Evolutionary conservation across 768 basidiomycete species (phyloP), one percentile per base, ranked within the genome.

Genomic region (Kwoniella newhampshirensis): DNA sequence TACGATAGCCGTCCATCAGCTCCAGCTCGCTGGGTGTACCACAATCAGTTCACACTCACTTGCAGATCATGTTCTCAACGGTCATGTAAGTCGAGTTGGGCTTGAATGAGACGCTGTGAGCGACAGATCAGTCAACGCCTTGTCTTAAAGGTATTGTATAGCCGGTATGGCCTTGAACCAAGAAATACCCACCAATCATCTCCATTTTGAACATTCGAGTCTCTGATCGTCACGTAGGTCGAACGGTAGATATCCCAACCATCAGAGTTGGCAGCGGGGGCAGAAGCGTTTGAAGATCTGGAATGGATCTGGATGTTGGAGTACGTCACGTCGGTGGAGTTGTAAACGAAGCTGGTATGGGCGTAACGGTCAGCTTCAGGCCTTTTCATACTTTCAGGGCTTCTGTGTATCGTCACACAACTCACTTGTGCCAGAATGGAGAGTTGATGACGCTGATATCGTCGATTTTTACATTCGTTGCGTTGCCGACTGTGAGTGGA

Each of bases 221-320:
- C 70, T 12, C 66, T 63, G 30, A 82, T 77, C 12, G 62, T 54
- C n/a, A 73, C 68, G 23, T 71, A 54, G 66, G 76, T 41, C 74
- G 54, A 80, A 40, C 83, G 80, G 68, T 85, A 85, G 35, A 83
- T 81, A 63, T 86, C 81, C 84, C 84, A 85, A 4, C 85, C 85
- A 63, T 86, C 84, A 75, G 57, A 59, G 40, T 71, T 67, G 20
- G 60, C 58, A 17, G 63, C 61, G 17, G 44, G 51, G 18, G 62
- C 65, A 35, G 56, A 56, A n/a, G 51, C 62, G 35, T 68, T 70
- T 37, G 49, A 58, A 9, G 53, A 57, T n/a, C 49, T 37, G 18
- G 53, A 49, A 9, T 64, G 66, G 46, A 63, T 75, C 65, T 71
- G 77, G 59, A 81, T 77, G 32, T 76, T 70, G 9, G 68, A 71